These are phyloP conservation scores for Phialophora chinensis DNA, from an alignment of 2,329 filamentous ascomycete genomes.

Conservation along the genomic window DNA sequence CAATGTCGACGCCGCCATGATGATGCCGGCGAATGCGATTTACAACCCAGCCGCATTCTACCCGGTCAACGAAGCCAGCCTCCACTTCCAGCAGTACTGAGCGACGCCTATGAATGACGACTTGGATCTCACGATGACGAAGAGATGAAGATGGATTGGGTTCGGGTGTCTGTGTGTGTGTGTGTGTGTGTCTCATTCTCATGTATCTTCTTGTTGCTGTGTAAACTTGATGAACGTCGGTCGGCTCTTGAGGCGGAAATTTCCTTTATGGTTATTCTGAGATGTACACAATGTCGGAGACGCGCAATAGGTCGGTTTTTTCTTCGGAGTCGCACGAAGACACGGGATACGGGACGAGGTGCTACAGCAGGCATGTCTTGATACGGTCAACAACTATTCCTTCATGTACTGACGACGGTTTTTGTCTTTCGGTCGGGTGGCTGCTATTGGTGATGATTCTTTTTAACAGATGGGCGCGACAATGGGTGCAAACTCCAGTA, in stretches of 20 bases:
- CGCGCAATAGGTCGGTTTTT: constrained; percentile 1
- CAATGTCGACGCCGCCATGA: constrained; percentile 11
- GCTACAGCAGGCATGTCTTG: constrained; percentile 2
- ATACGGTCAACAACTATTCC: not conserved
- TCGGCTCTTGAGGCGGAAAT: not conserved
- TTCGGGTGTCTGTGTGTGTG: not conserved
- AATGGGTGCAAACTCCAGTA: not conserved
- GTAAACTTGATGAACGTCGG: not conserved
- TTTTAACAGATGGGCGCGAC: not conserved
- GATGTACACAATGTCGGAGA: constrained; percentile 6
- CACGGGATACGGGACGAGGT: not conserved
- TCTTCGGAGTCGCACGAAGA: not conserved
- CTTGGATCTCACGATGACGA: constrained; percentile 12
- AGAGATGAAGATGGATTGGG: constrained; percentile 4
- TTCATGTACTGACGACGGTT: not conserved
- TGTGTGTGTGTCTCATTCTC: not conserved
- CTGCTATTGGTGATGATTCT: not conserved
- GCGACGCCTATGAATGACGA: constrained; percentile 10
- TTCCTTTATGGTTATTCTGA: not conserved
- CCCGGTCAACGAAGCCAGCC: not conserved
- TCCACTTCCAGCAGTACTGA: constrained; percentile 10
- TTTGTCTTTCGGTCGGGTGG: not conserved
- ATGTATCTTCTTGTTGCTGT: constrained; percentile 4
- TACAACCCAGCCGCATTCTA: constrained; percentile 17
- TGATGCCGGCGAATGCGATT: constrained; percentile 6